Base-by-base conservation (phyloP, 2,329 filamentous ascomycete genomes). In the Didymella sp. region DNA sequence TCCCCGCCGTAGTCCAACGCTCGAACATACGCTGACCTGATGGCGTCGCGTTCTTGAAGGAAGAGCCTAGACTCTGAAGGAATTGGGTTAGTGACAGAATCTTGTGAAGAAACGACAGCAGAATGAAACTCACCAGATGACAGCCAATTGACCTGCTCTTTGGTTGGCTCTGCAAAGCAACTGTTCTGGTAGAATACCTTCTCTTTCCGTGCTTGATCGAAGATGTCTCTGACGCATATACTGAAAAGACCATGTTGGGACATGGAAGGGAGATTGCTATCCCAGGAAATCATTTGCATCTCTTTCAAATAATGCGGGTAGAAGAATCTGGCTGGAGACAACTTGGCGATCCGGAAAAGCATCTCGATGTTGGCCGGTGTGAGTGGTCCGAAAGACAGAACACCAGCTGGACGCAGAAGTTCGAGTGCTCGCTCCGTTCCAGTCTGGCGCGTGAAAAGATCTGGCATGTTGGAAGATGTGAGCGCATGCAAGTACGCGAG, bases 391-490 rank as follows among this genome's bases (percentile, higher is more conserved):
- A 83, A 81, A 0, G 85, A 87, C 17, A 71, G 65, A 0, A 85
- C 69, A 0, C 82, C 76, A 0, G 82, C 82, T 0, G 81, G 84
- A 0, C 55, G 38, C 0, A 88, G 66, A 1, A 85, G 82, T 0
- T 64, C 59, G 0, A 87, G 61, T 0, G 84, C 82, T 42, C 82
- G 69, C 59, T 88, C 85, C 0, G 83, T 85, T 0, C 86, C 85
- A 0, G 83, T 87, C 4, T 71, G 69, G 0, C 63, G 44, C 0
- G 80, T 84, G 0, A 87, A 72, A 0, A 70, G 72, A 60, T 87
- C 85, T 0, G 81, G 79, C 0, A 85, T 68, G 24, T 77, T 83
- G 46, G 79, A 78, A 0, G 84, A 83, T 0, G 85, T 87, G 0
- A 85, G 53, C 0, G 81, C 84, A 58, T 88, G 84, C 0, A 88